Evolutionary conservation across 139 green algal species (phyloP).

Genomic region (Chlorella vulgaris): DNA sequence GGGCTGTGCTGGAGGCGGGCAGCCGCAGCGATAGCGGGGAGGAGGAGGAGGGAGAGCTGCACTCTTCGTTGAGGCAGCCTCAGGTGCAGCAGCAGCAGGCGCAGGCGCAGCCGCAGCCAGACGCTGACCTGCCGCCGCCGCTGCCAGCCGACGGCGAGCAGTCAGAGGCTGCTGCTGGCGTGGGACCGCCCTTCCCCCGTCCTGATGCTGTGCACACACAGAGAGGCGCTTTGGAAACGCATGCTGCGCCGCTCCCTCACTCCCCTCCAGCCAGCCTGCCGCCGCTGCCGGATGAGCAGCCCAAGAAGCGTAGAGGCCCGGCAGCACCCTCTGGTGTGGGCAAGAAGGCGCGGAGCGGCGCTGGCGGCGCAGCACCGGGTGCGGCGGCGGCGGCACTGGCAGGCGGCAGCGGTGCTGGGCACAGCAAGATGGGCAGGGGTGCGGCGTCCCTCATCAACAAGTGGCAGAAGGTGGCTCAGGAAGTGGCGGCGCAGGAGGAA

Average conservation of each 20-base stretch:
- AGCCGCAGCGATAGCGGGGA: neutral
- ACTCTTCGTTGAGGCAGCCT: neutral
- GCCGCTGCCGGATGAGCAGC: neutral
- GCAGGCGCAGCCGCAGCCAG: neutral
- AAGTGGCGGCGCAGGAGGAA: slow-evolving; percentile 39
- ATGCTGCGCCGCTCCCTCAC: neutral
- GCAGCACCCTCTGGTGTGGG: neutral
- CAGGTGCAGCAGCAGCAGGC: neutral
- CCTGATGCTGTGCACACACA: no score
- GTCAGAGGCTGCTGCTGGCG: no score
- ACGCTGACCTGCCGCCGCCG: neutral
- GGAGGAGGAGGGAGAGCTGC: slow-evolving; percentile 6
- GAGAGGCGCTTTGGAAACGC: no score
- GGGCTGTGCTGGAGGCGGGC: neutral
- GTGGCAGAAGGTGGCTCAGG: slow-evolving; percentile 59
- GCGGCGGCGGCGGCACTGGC: neutral
- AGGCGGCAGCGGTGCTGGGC: no score
- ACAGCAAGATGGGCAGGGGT: slow-evolving; percentile 41
- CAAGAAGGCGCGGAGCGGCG: slow-evolving; percentile 32
- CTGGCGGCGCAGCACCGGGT: neutral
- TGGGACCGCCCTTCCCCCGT: no score
- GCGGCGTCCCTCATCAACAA: slow-evolving; percentile 66
- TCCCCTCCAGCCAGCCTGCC: neutral
- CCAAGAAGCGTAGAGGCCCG: neutral
- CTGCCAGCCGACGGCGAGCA: no score